phyloP scores from a whole-genome alignment of 495 filamentous ascomycete species.

The Lasiosphaeriaceae sp. region DNA sequence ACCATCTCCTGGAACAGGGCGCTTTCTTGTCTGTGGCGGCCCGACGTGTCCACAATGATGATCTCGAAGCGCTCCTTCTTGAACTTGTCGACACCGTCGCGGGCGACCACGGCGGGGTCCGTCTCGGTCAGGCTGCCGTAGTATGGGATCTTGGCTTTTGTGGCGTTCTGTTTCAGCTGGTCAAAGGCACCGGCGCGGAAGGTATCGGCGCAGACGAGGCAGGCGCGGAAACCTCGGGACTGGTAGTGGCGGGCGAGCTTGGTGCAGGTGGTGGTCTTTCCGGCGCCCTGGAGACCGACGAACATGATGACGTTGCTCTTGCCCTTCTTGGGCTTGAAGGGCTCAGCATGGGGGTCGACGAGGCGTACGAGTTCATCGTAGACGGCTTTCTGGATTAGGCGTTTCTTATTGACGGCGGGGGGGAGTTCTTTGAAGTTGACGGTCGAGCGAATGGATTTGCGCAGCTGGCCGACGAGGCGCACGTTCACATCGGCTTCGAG shows the following conservation, averaged over 20 bases:
- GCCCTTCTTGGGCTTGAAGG: constrained; percentile 96
- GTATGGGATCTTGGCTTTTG: constrained; percentile 98
- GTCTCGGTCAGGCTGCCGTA: constrained; percentile 94
- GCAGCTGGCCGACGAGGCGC: constrained; percentile 84
- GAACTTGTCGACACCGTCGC: constrained; percentile 96
- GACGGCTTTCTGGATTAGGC: constrained; percentile 94
- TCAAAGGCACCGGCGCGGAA: constrained; percentile 98
- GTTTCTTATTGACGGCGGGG: constrained; percentile 91
- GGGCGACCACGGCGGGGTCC: constrained; percentile 87
- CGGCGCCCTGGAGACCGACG: constrained; percentile 92
- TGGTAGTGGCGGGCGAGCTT: constrained; percentile 96
- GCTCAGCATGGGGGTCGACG: constrained; percentile 91
- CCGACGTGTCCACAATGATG: constrained; percentile 97
- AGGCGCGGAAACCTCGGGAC: constrained; percentile 87
- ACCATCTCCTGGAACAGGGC: constrained; percentile 97
- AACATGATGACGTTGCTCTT: constrained; percentile 99
- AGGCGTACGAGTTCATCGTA: constrained; percentile 95
- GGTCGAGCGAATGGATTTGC: constrained; percentile 82
- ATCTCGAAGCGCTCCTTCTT: constrained; percentile 98
- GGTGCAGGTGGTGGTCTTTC: constrained; percentile 97
- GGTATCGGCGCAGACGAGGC: constrained; percentile 95
- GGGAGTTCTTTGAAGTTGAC: constrained; percentile 93
- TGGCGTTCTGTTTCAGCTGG: constrained; percentile 97
- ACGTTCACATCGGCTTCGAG: constrained; percentile 96
- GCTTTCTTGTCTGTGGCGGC: constrained; percentile 89